A percentile compares a stretch with the other conserved stretches of the same genome.
phyloP scores from a whole-genome alignment of 495 filamentous ascomycete species.

The Penicillium canescens region DNA sequence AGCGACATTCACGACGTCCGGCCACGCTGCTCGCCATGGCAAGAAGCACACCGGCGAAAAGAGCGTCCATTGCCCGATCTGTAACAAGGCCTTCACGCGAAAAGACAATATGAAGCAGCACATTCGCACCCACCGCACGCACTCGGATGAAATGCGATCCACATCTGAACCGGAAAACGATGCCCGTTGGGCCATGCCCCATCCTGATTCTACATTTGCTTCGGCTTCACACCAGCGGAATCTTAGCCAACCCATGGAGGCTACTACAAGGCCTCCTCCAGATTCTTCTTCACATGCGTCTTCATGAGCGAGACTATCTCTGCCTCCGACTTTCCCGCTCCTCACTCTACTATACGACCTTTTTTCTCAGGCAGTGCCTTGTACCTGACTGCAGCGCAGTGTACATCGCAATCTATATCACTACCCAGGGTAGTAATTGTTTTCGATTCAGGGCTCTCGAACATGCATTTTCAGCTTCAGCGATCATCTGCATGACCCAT shows the following conservation, averaged over 20 bases:
- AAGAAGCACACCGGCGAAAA: slow-evolving; percentile 98
- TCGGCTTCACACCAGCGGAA: slow-evolving; percentile 25
- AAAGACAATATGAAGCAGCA: slow-evolving; percentile 99
- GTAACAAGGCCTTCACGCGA: slow-evolving; percentile 91
- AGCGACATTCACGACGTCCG: slow-evolving; percentile 92
- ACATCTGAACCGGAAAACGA: slow-evolving; percentile 30
- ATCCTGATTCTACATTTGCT: slow-evolving; percentile 14
- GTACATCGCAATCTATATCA: background rate
- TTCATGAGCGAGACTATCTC: background rate
- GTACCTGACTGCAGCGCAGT: slow-evolving; percentile 20
- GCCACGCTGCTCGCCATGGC: slow-evolving; percentile 92
- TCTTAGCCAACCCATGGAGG: slow-evolving; percentile 24
- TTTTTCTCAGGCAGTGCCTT: background rate
- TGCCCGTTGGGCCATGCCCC: slow-evolving; percentile 14
- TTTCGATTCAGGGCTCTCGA: background rate
- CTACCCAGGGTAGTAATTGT: background rate
- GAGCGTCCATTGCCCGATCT: slow-evolving; percentile 84
- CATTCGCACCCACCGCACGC: slow-evolving; percentile 72
- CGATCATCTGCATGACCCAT: slow-evolving; percentile 6
- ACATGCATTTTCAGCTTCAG: background rate
- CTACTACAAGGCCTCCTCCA: slow-evolving; percentile 8
- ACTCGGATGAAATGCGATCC: slow-evolving; percentile 39
- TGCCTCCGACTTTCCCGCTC: background rate
- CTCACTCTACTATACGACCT: background rate
- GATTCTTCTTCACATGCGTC: background rate